Evolutionary conservation across 2,329 filamentous ascomycete genomes (phyloP).

Genomic region (Venturia asperata): DNA sequence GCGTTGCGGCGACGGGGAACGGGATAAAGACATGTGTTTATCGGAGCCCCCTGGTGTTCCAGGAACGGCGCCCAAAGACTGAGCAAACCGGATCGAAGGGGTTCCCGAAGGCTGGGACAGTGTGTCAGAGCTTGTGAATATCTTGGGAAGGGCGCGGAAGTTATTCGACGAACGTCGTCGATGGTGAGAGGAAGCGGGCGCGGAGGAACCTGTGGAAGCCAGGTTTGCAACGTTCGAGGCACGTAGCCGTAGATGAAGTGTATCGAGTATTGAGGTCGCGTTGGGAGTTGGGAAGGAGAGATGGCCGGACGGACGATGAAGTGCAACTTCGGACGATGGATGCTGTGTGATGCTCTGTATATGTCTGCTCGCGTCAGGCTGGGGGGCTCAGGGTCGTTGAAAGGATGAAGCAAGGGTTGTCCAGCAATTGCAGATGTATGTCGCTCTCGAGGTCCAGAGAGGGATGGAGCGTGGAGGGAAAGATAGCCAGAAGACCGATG

Average conservation of each 20-base stretch:
- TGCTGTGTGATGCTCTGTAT: background rate
- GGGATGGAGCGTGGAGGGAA: background rate
- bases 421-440: slow-evolving; percentile 2
- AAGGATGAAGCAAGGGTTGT: slow-evolving; percentile 8
- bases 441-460: background rate
- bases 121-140: background rate
- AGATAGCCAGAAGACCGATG: background rate
- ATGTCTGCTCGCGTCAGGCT: background rate
- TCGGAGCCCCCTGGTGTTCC: slow-evolving; percentile 14
- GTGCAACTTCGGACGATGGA: background rate
- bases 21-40: slow-evolving; percentile 67
- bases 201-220: slow-evolving; percentile 16
- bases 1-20: slow-evolving; percentile 77
- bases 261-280: background rate
- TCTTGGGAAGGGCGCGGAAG: background rate
- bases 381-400: background rate
- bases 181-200: slow-evolving; percentile 16
- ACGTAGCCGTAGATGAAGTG: background rate
- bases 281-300: background rate
- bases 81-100: background rate
- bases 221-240: slow-evolving; percentile 3
- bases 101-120: background rate
- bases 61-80: slow-evolving; percentile 3
- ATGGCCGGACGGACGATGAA: slow-evolving; percentile 1
- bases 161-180: slow-evolving; percentile 19